phyloP scores from a whole-genome alignment of 2,329 filamentous ascomycete genomes.

The Scedosporium minutisporum region DNA sequence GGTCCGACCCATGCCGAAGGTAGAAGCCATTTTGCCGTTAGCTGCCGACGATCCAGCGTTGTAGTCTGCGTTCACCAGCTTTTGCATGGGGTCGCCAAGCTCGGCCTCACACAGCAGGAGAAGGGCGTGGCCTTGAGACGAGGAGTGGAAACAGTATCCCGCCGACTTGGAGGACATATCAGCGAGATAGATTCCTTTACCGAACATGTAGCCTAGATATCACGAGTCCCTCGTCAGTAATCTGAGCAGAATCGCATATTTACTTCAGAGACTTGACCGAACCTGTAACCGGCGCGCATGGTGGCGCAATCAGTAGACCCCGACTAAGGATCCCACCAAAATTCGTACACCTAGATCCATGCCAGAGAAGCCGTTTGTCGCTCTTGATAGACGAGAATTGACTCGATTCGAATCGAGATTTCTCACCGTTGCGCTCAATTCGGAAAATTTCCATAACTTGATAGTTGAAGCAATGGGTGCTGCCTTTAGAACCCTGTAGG shows the following conservation, averaged over 20 bases:
- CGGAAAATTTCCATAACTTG: constrained; percentile 69
- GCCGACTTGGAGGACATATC: constrained; percentile 80
- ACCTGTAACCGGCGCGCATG: constrained; percentile 60
- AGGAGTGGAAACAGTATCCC: constrained; percentile 57
- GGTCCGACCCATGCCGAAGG: constrained; percentile 57
- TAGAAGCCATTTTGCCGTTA: constrained; percentile 50
- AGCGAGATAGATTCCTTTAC: constrained; percentile 80
- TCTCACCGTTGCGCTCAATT: constrained; percentile 66
- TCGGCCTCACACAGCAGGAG: constrained; percentile 73
- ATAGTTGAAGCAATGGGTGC: constrained; percentile 54
- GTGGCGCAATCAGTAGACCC: constrained; percentile 81
- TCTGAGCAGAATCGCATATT: too few species aligned
- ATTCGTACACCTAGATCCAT: constrained; percentile 75
- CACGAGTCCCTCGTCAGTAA: too few species aligned
- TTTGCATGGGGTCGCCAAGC: constrained; percentile 64
- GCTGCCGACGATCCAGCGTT: constrained; percentile 55
- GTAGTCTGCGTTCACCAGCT: constrained; percentile 48
- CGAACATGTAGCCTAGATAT: constrained; percentile 68
- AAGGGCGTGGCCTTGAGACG: constrained; percentile 60
- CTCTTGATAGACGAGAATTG: constrained; percentile 42
- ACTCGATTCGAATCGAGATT: constrained; percentile 54
- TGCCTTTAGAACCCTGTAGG: constrained; percentile 54
- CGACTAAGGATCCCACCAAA: constrained; percentile 81
- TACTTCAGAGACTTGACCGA: too few species aligned
- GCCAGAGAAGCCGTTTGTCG: constrained; percentile 74